Evolutionary conservation across 805 yeast genomes (phyloP), one percentile per base, ranked within the genome.

Genomic region (Hyphopichia homilentoma): DNA sequence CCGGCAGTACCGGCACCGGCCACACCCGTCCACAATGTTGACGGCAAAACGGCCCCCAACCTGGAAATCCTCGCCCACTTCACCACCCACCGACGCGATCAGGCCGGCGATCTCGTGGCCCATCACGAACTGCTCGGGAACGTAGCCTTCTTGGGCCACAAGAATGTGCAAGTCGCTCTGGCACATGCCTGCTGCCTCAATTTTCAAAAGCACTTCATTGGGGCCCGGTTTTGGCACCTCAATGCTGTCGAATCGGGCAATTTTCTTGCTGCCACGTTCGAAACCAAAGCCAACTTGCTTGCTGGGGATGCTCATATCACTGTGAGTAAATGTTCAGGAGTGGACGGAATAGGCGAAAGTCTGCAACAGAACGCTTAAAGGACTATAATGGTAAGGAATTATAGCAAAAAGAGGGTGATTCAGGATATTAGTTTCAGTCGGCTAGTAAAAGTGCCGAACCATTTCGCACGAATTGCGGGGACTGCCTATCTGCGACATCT

Each of bases 161-260:
- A 65, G 49, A 14, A 66, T 50, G 38, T 66, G 70, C 13, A 64
- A 52, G 40, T 70, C 75, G 21, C 69, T 59, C 34, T 55, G 59
- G 39, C 75, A 70, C 33, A 70, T 48, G 6, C 71, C 71, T 2
- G 64, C 68, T 1, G 67, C 68, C 38, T 65, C 68, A n/a, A 66
- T 43, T 37, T 65, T 61, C 19, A 66, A 42, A 8, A 66, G 48
- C 1, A 65, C 51, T 32, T 61, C 58, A 16, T 36, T 41, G 6
- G 43, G 38, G 2, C 43, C 44, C 1, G 71, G 70, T 18, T 35
- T 34, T 6, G 51, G 46, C 19, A 64, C 61, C 2, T 66, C 64
- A 25, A 50, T 30, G 31, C 56, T 38, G 5, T 46, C 50, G 34
- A 56, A 65, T 23, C 44, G 43, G 20, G 40, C 46, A 29, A 65